A percentile compares a stretch with the other conserved stretches of the same genome.
Evolutionary conservation across 2,329 filamentous ascomycete genomes (phyloP).

Genomic region (Fusarium armeniacum): DNA sequence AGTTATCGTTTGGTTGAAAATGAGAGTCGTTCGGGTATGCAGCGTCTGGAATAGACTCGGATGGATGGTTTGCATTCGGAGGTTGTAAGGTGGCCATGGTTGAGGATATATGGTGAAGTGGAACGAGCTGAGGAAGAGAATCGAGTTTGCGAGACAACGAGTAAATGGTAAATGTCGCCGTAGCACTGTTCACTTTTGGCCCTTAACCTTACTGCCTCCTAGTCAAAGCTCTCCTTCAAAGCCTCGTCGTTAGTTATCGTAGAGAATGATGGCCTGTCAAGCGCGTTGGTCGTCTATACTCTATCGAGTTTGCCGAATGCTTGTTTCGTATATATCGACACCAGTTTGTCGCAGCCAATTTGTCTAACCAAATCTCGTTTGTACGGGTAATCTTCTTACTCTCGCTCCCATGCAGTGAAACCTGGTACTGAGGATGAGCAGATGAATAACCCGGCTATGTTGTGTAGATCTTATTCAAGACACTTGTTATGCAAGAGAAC

Average conservation of each 20-base stretch:
- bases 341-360: neutral
- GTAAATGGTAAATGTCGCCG: neutral
- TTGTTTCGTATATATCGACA: constrained; percentile 22
- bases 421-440: constrained; percentile 4
- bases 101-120: neutral
- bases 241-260: neutral
- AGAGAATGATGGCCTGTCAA: constrained; percentile 8
- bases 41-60: constrained; percentile 51
- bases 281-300: constrained; percentile 13
- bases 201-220: neutral
- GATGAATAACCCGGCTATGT: neutral
- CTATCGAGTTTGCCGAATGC: constrained; percentile 5
- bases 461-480: neutral
- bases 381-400: neutral
- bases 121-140: constrained; percentile 5
- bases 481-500: neutral
- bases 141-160: neutral
- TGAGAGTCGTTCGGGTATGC: constrained; percentile 53
- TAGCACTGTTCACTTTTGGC: neutral
- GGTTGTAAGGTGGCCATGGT: constrained; percentile 42
- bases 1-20: constrained; percentile 44
- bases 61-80: constrained; percentile 46
- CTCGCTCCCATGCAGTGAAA: neutral
- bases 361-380: constrained; percentile 3
- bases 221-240: neutral